Evolutionary conservation across 2,329 filamentous ascomycete species (phyloP).

Genomic region (Fusarium graminum): DNA sequence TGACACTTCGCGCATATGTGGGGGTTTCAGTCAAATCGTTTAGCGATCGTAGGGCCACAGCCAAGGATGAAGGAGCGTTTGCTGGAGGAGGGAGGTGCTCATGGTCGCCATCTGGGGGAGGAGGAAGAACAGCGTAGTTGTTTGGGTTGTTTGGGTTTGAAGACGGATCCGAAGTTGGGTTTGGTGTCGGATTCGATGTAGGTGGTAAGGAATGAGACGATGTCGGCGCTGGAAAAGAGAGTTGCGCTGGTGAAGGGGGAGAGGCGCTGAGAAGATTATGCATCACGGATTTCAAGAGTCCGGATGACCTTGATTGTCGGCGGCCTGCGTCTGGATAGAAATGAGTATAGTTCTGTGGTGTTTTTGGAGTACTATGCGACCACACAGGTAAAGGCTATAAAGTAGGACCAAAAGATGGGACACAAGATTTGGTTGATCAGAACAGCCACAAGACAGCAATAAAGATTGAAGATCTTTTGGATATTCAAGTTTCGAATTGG

Average conservation of each 20-base stretch:
- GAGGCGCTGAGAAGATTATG: slow-evolving; percentile 57
- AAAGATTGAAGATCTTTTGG: slow-evolving; percentile 30
- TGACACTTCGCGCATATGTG: slow-evolving; percentile 67
- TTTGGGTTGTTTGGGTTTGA: slow-evolving; percentile 48
- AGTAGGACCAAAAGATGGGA: slow-evolving; percentile 10
- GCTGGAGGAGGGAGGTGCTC: slow-evolving; percentile 48
- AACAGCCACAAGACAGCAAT: slow-evolving; percentile 18
- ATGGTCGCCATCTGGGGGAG: slow-evolving; percentile 53
- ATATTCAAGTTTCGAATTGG: slow-evolving; percentile 19
- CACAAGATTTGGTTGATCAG: slow-evolving; percentile 17
- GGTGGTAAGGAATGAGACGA: slow-evolving; percentile 39
- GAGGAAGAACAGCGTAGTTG: slow-evolving; percentile 53
- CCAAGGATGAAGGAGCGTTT: slow-evolving; percentile 52
- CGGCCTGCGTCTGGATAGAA: slow-evolving; percentile 49
- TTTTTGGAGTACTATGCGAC: slow-evolving; percentile 26
- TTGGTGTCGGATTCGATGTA: slow-evolving; percentile 44
- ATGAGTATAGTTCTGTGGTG: slow-evolving; percentile 24
- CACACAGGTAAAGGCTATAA: slow-evolving; percentile 18
- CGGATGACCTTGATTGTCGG: slow-evolving; percentile 58
- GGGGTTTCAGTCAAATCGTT: slow-evolving; percentile 66
- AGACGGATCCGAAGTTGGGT: slow-evolving; percentile 34
- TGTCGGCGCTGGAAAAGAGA: slow-evolving; percentile 51
- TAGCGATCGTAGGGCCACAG: slow-evolving; percentile 58
- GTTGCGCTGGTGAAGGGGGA: slow-evolving; percentile 46
- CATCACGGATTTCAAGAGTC: slow-evolving; percentile 62